Conservation (phyloP, 306 rosid species). For the Castanea mollissima region DNA sequence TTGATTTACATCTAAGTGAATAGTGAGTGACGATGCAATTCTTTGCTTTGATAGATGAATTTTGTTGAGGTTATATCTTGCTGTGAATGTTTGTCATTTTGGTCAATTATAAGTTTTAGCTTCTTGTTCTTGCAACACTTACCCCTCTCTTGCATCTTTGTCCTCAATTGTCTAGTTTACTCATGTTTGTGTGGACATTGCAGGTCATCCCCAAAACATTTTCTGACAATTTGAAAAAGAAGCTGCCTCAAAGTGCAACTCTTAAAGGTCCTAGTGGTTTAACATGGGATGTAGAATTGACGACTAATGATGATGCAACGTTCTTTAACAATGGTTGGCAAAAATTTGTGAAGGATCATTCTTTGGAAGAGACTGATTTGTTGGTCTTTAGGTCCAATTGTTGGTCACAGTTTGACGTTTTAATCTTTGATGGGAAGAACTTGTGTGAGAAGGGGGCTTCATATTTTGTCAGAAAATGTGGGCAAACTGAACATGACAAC, state of each 20-base stretch:
- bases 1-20: background rate
- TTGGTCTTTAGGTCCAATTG: too few relatives aligned
- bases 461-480: too few relatives aligned
- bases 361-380: constrained; percentile 56
- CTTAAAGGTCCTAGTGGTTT: constrained; percentile 27
- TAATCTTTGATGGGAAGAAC: too few relatives aligned
- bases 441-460: too few relatives aligned
- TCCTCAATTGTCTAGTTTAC: background rate
- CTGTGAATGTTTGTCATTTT: background rate
- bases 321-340: constrained; percentile 56
- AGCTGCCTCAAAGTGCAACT: constrained; percentile 47
- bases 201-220: constrained; percentile 63
- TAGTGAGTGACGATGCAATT: too few relatives aligned
- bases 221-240: constrained; percentile 43
- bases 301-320: constrained; percentile 29
- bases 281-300: constrained; percentile 54
- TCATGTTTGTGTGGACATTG: constrained; percentile 15
- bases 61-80: background rate
- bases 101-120: background rate
- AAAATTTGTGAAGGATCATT: constrained; percentile 53
- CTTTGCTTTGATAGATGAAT: background rate
- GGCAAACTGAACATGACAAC: too few relatives aligned
- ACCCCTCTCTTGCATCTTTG: background rate
- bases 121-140: background rate
- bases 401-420: too few relatives aligned